Percentiles rank a stretch among this genome's conserved stretches.
Conservation (phyloP, 257 asterid genomes). For the Thymus mandschuricus region DNA sequence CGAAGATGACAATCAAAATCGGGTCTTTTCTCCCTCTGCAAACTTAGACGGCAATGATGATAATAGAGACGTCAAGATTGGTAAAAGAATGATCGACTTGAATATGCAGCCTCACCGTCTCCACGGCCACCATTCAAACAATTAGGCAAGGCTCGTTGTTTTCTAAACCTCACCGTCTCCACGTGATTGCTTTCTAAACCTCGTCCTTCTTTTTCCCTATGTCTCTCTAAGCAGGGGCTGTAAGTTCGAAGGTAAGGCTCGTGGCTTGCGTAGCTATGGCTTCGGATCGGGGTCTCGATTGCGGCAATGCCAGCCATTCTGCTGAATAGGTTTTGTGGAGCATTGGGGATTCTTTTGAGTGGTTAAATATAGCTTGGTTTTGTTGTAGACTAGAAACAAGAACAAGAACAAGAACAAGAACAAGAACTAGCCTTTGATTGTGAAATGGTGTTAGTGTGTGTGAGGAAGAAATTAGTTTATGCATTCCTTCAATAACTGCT, state of each 20-base stretch:
- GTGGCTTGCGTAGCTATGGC: neutral
- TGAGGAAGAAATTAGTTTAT: neutral
- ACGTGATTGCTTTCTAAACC: neutral
- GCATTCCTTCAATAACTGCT: no score
- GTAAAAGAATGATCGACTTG: slow-evolving; percentile 36
- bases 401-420: no score
- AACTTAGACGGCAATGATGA: slow-evolving; percentile 22
- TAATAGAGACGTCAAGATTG: slow-evolving; percentile 23
- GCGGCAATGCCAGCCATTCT: neutral
- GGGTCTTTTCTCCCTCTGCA: slow-evolving; percentile 7
- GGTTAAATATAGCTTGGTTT: neutral
- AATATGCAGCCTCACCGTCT: slow-evolving; percentile 42
- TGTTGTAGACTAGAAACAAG: neutral
- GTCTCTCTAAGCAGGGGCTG: neutral
- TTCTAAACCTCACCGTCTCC: slow-evolving; percentile 34
- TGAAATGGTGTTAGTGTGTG: neutral
- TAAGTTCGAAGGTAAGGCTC: neutral
- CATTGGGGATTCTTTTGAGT: neutral
- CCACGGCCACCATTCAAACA: slow-evolving; percentile 34
- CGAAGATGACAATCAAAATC: slow-evolving; percentile 32
- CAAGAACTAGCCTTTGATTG: neutral
- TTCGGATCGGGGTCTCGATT: neutral
- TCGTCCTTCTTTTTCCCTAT: neutral
- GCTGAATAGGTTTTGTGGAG: neutral
- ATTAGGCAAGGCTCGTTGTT: slow-evolving; percentile 24